A percentile compares a stretch with the other conserved stretches of the same genome.
Evolutionary conservation across 1,284 basidiomycete species (phyloP).

Genomic region (Dichomitus squalens): DNA sequence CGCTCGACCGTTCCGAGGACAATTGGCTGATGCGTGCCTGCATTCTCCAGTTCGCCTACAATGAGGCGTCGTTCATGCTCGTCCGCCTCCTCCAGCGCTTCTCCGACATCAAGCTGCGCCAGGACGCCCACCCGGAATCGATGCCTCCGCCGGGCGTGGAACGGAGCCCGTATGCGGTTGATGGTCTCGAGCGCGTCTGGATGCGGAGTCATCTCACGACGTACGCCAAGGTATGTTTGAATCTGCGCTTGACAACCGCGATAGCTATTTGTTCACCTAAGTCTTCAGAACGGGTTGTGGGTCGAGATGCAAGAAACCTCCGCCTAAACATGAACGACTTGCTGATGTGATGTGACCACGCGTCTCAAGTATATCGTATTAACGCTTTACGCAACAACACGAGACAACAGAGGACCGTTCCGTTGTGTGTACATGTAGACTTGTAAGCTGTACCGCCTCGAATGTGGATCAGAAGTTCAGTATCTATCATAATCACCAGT

Average conservation of each 20-base stretch:
- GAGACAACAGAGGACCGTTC: no score
- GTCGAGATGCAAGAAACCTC: slow-evolving; percentile 17
- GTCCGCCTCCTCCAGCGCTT: slow-evolving; percentile 67
- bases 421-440: no score
- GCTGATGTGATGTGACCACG: no score
- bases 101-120: slow-evolving; percentile 42
- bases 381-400: no score
- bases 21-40: not conserved
- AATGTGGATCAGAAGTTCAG: no score
- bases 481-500: no score
- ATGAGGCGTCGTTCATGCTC: slow-evolving; percentile 68
- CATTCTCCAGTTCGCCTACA: slow-evolving; percentile 59
- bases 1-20: not conserved
- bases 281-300: slow-evolving; percentile 23
- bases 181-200: slow-evolving; percentile 51
- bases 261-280: not conserved
- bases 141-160: slow-evolving; percentile 24
- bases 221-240: slow-evolving; percentile 46
- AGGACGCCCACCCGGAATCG: slow-evolving; percentile 40
- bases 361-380: not conserved
- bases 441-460: no score
- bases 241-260: not conserved
- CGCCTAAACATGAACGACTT: no score
- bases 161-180: slow-evolving; percentile 28
- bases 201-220: slow-evolving; percentile 61